phyloP scores from a whole-genome alignment of 1,139 yeast species.

The Saccharomyces hybrid region DNA sequence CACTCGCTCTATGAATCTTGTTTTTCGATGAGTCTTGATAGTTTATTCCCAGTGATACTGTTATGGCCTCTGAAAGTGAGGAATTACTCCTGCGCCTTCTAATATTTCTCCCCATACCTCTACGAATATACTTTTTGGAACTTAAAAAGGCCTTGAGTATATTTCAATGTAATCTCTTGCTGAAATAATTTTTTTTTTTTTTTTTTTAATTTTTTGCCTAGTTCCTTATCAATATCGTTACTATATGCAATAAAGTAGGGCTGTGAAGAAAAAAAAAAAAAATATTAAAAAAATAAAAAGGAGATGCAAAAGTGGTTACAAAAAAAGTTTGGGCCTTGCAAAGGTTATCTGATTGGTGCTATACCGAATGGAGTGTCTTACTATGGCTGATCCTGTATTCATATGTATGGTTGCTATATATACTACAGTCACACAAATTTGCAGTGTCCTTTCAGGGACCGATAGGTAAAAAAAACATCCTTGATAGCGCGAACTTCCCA shows the following conservation, averaged over 20 bases:
- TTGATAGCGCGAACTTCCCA: background rate
- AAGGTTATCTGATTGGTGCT: background rate
- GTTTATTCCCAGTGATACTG: constrained; percentile 27
- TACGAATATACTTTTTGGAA: background rate
- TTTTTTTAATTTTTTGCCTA: no score
- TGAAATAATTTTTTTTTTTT: no score
- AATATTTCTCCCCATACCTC: background rate
- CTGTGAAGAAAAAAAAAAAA: background rate
- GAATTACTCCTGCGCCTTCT: constrained; percentile 1
- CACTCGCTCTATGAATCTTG: background rate
- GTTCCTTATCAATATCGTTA: background rate
- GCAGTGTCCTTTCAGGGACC: background rate
- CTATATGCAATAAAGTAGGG: background rate
- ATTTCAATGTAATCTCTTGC: no score
- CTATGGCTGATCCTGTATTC: background rate
- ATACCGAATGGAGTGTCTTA: background rate
- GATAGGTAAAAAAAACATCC: background rate
- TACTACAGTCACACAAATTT: background rate
- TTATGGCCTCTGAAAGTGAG: constrained; percentile 24
- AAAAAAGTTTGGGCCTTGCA: background rate
- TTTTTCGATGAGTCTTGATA: constrained; percentile 5
- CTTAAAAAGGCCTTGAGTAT: background rate
- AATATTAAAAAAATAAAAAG: no score
- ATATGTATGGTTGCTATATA: background rate
- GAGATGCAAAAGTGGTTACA: no score